Base-by-base conservation (phyloP, 257 asterid species). In the Jasminum sambac region DNA sequence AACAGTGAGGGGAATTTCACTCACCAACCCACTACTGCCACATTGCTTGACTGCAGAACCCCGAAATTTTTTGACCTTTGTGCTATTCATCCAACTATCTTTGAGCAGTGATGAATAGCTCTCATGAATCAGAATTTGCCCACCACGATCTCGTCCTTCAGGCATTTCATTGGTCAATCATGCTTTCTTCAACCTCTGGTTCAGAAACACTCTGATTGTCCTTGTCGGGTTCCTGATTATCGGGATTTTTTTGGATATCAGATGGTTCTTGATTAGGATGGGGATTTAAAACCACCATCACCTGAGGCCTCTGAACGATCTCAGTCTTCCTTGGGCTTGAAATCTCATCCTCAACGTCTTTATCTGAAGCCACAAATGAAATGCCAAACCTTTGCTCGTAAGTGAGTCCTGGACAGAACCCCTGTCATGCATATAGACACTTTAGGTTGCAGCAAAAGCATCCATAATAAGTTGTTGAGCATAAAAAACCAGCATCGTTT, bases 341-440 rank as follows among this genome's bases (percentile, higher is more conserved):
- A 71, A 90, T 64, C 63, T 83, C 85, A 4, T 81, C 81, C 77
- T 68, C 78, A 25, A 21, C 69, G 70, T 59, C 80, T 55, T 79
- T 68, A 34, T 81, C 87, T 23, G 86, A 74, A 70, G 76, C 65
- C 63, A 72, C 74, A 43, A 82, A 88, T 63, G 93, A 81, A 76
- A 94, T 77, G 71, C 96, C 96, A 74, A 78, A 89, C 79, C 96
- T 89, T 84, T 94, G 99, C 34, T 78, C 95, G 44, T 91, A 86
- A 40, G 92, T 89, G 67, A 88, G 84, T 59, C 96, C 96, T 0
- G 95, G 96, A 78, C 98, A 94, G 81, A 84, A 84, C 58, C 99
- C 99, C 99, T 94, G 79, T 23, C 64, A 73, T 69, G 64, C 72
- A 83, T 19, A 41, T 19, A 41, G 67, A 69, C 24, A 8, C 55